Conservation (phyloP, 1,284 basidiomycete species). For the Cystobasidium sp. region DNA sequence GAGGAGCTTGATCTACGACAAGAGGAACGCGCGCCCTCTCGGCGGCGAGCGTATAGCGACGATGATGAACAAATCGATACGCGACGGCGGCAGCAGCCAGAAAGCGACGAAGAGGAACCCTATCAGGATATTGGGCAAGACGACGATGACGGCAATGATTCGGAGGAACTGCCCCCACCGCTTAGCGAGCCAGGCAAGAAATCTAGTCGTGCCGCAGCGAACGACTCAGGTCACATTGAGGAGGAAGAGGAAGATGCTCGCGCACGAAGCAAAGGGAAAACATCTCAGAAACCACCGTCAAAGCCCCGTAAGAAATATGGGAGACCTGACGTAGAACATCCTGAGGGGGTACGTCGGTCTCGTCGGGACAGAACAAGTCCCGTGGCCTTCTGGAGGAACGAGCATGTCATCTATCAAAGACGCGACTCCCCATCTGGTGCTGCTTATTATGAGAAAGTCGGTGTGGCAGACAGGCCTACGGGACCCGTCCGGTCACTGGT, state of each 20-base stretch:
- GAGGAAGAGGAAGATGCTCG: conserved; percentile 12
- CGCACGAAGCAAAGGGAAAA: conserved; percentile 49
- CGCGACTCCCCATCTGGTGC: conserved; percentile 60
- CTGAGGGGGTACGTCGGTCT: conserved; percentile 71
- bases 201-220: conserved; percentile 34
- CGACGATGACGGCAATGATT: conserved; percentile 48
- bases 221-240: conserved; percentile 37
- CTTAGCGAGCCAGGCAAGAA: conserved; percentile 31
- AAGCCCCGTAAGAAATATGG: conserved; percentile 18
- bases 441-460: conserved; percentile 39
- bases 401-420: conserved; percentile 80
- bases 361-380: conserved; percentile 74
- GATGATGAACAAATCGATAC: conserved; percentile 42
- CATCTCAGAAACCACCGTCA: conserved; percentile 50
- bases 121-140: conserved; percentile 39
- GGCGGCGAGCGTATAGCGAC: conserved; percentile 56
- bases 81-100: conserved; percentile 54
- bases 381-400: conserved; percentile 90
- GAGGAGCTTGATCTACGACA: conserved; percentile 12
- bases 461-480: conserved; percentile 21
- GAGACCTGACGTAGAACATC: background rate
- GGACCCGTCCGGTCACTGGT: conserved; percentile 18
- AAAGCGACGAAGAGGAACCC: conserved; percentile 56
- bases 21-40: background rate
- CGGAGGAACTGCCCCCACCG: conserved; percentile 22